Evolutionary conservation across 2,329 filamentous ascomycete species (phyloP).

Genomic region (Dothideomycetes sp.): DNA sequence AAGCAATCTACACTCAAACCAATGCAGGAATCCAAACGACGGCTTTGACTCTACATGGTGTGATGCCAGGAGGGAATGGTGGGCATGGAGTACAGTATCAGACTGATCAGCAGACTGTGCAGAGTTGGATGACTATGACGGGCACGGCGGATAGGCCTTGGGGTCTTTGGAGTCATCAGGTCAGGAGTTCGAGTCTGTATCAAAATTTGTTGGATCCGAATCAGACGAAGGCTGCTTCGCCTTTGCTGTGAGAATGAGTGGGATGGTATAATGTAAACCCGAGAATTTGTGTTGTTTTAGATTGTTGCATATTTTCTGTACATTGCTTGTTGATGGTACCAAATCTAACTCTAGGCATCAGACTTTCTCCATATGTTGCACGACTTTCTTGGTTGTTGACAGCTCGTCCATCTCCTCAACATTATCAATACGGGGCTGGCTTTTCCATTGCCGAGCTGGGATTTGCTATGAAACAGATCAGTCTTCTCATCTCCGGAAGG

Average conservation of each 20-base stretch:
- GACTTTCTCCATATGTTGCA: too few species aligned
- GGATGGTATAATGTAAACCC: too few species aligned
- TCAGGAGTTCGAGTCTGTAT: constrained; percentile 6
- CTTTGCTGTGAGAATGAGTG: not conserved
- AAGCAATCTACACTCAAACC: constrained; percentile 36
- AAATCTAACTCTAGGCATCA: too few species aligned
- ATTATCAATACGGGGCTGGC: too few species aligned
- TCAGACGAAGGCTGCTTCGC: constrained; percentile 7
- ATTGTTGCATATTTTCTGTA: too few species aligned
- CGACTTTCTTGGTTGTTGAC: too few species aligned
- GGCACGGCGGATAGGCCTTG: constrained; percentile 9
- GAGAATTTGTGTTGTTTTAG: too few species aligned
- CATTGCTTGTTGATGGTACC: too few species aligned
- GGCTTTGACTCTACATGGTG: constrained; percentile 23
- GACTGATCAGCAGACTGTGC: not conserved
- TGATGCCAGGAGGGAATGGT: not conserved
- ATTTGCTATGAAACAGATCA: too few species aligned
- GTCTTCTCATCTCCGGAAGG: too few species aligned
- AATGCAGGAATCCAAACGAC: constrained; percentile 36
- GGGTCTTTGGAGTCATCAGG: constrained; percentile 7
- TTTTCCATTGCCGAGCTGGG: too few species aligned
- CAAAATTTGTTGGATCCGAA: constrained; percentile 11
- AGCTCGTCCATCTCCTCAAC: too few species aligned
- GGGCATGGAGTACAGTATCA: not conserved
- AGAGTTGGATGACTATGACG: constrained; percentile 6